Evolutionary conservation across 768 basidiomycete species (phyloP).

Genomic region (Cystofilobasidium macerans): DNA sequence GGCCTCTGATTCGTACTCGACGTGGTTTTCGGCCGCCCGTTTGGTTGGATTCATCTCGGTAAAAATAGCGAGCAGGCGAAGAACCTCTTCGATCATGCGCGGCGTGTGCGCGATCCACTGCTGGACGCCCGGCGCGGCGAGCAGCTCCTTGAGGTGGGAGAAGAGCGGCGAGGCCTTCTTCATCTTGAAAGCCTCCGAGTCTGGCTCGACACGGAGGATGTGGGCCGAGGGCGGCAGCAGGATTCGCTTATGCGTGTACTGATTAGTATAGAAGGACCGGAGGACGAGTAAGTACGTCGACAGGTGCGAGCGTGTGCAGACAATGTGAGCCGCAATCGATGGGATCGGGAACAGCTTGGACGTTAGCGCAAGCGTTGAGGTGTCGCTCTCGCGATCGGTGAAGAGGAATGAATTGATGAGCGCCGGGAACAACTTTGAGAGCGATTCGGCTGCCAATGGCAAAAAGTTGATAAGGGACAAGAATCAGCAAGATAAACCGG

Average conservation of each 20-base stretch:
- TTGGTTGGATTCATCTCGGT: conserved; percentile 87
- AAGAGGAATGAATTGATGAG: conserved; percentile 85
- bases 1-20: conserved; percentile 92
- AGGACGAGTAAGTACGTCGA: conserved; percentile 70
- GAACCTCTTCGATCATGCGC: conserved; percentile 58
- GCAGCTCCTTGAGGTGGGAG: conserved; percentile 55
- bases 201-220: conserved; percentile 53
- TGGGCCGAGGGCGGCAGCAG: conserved; percentile 35
- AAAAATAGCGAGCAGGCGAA: conserved; percentile 73
- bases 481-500: not conserved
- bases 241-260: conserved; percentile 57
- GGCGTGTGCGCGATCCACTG: conserved; percentile 56
- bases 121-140: conserved; percentile 53
- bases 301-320: conserved; percentile 60
- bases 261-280: conserved; percentile 83
- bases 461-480: not conserved
- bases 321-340: conserved; percentile 67
- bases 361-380: conserved; percentile 70
- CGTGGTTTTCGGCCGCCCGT: conserved; percentile 65
- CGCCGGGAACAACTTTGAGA: conserved; percentile 71
- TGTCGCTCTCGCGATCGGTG: conserved; percentile 86
- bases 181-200: conserved; percentile 76
- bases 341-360: conserved; percentile 92
- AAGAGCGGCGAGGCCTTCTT: conserved; percentile 95
- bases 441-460: conserved; percentile 56